Conservation (phyloP, 495 filamentous ascomycete species). For the Tuber melanosporum region DNA sequence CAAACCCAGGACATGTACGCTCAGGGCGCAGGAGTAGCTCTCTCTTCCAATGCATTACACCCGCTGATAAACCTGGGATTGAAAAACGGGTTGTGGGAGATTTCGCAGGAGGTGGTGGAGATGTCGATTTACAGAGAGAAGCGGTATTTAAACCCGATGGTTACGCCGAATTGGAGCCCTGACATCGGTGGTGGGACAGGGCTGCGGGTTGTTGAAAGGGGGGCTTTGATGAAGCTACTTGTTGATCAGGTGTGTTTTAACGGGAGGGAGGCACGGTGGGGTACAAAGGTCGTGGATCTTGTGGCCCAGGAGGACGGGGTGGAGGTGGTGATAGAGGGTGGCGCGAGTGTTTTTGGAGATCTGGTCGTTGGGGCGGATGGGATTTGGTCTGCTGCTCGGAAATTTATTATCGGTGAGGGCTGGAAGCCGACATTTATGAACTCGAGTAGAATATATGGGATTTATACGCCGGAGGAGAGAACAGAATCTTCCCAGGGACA, state of each 20-base stretch:
- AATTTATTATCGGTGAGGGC: slow-evolving; percentile 44
- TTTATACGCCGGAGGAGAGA: slow-evolving; percentile 15
- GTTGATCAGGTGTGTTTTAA: slow-evolving; percentile 18
- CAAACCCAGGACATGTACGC: slow-evolving; percentile 14
- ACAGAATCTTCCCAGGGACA: slow-evolving; percentile 17
- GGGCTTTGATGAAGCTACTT: slow-evolving; percentile 7
- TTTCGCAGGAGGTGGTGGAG: slow-evolving; percentile 5
- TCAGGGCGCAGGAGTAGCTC: slow-evolving; percentile 36
- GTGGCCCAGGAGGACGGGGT: slow-evolving; percentile 15
- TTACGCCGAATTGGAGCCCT: slow-evolving; percentile 13
- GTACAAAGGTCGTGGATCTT: slow-evolving; percentile 7
- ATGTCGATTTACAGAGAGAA: slow-evolving; percentile 21
- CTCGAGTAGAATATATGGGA: slow-evolving; percentile 29
- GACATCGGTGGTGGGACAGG: slow-evolving; percentile 9
- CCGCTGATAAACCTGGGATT: slow-evolving; percentile 25
- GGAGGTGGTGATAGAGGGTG: slow-evolving; percentile 42
- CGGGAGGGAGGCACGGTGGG: slow-evolving; percentile 17
- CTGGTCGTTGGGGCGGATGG: slow-evolving; percentile 60
- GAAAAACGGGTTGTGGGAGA: slow-evolving; percentile 5
- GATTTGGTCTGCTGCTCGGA: slow-evolving; percentile 49
- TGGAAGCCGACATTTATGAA: slow-evolving; percentile 35
- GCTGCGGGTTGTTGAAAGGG: slow-evolving; percentile 19
- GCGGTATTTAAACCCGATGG: slow-evolving; percentile 12
- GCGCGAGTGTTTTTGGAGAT: slow-evolving; percentile 46
- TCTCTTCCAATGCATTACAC: slow-evolving; percentile 44